These are phyloP conservation scores for Wickerhamomyces tratensis DNA, from an alignment of 805 yeast genomes.

Conservation along the genomic window DNA sequence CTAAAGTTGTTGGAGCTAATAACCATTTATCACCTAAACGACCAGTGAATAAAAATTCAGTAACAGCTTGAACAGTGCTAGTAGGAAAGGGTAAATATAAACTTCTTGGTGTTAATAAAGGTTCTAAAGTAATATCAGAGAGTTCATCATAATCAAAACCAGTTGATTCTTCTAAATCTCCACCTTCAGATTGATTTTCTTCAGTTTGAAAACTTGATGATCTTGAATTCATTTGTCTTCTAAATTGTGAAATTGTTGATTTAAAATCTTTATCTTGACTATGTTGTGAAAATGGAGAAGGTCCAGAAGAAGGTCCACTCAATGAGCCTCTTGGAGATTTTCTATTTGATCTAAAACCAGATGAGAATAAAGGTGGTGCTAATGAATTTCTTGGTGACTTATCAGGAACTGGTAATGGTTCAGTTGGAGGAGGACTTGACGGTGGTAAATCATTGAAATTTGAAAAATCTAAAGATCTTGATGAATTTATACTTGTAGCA, in stretches of 20 bases:
- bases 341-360: constrained; percentile 1
- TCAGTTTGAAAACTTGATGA: constrained; percentile 8
- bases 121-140: constrained; percentile 32
- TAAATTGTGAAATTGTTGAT: constrained; percentile 7
- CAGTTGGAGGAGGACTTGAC: constrained; percentile 44
- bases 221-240: constrained; percentile 11
- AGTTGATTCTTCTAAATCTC: too few relatives aligned
- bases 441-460: constrained; percentile 37
- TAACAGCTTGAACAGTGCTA: constrained; percentile 49
- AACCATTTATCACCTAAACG: constrained; percentile 71
- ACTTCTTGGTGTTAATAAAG: constrained; percentile 56
- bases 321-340: constrained; percentile 40
- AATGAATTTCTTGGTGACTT: too few relatives aligned
- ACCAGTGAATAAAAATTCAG: constrained; percentile 71
- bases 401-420: constrained; percentile 27
- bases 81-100: constrained; percentile 62
- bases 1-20: constrained; percentile 60
- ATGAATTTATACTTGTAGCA: constrained; percentile 16
- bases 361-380: constrained; percentile 6
- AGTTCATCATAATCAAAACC: too few relatives aligned
- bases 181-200: not conserved
- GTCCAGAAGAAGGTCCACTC: constrained; percentile 28
- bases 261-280: constrained; percentile 9
- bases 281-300: constrained; percentile 28
- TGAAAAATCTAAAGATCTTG: constrained; percentile 17